Evolutionary conservation across 2,329 filamentous ascomycete genomes (phyloP).

Genomic region (Geosmithia putterillii): DNA sequence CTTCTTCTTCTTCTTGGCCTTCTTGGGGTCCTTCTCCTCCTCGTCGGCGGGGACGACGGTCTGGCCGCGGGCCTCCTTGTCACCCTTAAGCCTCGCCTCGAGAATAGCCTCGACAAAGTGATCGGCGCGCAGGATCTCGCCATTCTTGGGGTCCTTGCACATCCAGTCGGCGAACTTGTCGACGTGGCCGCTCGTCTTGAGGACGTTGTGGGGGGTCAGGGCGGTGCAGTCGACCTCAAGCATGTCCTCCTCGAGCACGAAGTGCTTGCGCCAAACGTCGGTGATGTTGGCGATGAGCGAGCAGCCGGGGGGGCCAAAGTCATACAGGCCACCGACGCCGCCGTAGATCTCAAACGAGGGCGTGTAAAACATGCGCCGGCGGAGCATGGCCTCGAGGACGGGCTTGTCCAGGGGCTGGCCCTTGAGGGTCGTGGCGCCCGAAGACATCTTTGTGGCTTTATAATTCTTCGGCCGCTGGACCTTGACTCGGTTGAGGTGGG

Average conservation of each 20-base stretch:
- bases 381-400: constrained; percentile 72
- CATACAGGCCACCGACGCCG: constrained; percentile 78
- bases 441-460: constrained; percentile 24
- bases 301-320: constrained; percentile 85
- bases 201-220: constrained; percentile 81
- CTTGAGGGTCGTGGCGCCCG: constrained; percentile 62
- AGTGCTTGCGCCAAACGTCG: constrained; percentile 86
- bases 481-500: not conserved
- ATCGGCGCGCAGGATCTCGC: constrained; percentile 91
- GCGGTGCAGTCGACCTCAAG: constrained; percentile 90
- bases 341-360: constrained; percentile 94
- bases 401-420: constrained; percentile 81
- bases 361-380: constrained; percentile 86
- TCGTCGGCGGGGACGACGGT: constrained; percentile 68
- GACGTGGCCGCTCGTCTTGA: constrained; percentile 94
- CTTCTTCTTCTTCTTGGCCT: constrained; percentile 77
- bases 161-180: constrained; percentile 99
- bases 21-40: constrained; percentile 55
- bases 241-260: constrained; percentile 88
- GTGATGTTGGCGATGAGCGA: constrained; percentile 79
- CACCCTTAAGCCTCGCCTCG: constrained; percentile 73
- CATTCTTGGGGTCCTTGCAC: constrained; percentile 97
- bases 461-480: constrained; percentile 3
- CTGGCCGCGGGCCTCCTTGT: constrained; percentile 84
- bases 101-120: constrained; percentile 94